Base-by-base conservation (phyloP, 2,329 filamentous ascomycete species). In the Calonectria hongkongensis region DNA sequence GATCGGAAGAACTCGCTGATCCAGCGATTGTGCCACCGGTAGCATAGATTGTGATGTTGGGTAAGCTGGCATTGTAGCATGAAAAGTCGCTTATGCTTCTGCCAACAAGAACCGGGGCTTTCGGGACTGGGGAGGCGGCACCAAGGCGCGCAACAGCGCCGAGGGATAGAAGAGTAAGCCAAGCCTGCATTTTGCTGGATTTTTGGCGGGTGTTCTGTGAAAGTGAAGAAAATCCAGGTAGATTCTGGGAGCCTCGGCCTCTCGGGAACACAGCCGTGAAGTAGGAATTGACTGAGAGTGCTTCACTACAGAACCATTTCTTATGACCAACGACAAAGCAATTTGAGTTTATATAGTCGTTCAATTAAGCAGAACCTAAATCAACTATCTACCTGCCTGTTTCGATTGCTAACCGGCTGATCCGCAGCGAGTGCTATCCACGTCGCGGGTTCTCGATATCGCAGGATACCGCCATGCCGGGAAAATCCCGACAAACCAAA, bases 21-120 rank as follows among this genome's bases (percentile, higher is more conserved):
- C 88, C 89, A 12, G 90, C 90, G 60, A 92, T 92, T 8, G 90
- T 92, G 43, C 90, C 90, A 16, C 90, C 90, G 4, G 88, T 90
- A 4, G 87, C 87, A 74, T 89, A 90, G 72, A 91, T 89, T 71
- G 88, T 90, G 66, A 91, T 83, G 76, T 90, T 90, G 10, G 88
- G 89, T 0, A 90, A 84, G 63, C 71, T 75, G 4, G 76, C 70
- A 51, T 71, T 75, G 76, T 79, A 68, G 67, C 78, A 80, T 67
- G 77, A 73, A 72, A 80, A 80, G n/a, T 75, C 76, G 25, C 71
- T 58, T 7, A 74, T 65, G 25, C 33, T 41, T 60, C 54, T 60
- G 13, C 15, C 9, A 13, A 27, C 21, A 5, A 60, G 54, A 9
- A 39, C 54, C 36, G 54, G 54, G 54, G 30, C 2, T 41, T 16